Evolutionary conservation across 176 grass and related monocot species (phyloP).

Genomic region (Oryza coarctata): DNA sequence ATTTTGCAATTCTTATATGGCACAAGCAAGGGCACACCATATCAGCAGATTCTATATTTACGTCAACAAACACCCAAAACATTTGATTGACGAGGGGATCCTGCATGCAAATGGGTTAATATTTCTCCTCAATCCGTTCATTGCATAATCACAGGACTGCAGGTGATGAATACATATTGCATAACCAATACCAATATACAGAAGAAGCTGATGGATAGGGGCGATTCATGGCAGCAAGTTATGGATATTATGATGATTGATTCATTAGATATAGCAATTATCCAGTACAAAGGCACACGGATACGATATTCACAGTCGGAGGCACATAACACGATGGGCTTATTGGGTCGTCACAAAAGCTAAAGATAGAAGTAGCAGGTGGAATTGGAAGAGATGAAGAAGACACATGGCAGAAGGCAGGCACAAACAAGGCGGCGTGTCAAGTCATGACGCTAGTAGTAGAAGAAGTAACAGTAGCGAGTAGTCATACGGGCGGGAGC

Average conservation of each 20-base stretch:
- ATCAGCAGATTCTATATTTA: neutral
- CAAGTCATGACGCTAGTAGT: neutral
- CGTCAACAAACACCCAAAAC: neutral
- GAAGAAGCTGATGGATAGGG: neutral
- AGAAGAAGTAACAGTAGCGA: neutral
- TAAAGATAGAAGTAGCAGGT: neutral
- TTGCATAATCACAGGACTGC: neutral
- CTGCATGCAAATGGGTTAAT: too few species aligned
- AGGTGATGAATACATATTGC: neutral
- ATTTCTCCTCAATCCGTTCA: neutral
- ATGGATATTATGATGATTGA: neutral
- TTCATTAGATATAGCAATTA: neutral
- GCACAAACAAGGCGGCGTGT: neutral
- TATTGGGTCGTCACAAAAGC: neutral
- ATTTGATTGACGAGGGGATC: neutral
- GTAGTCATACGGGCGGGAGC: constrained; percentile 48
- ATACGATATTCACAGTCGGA: neutral
- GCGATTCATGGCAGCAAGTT: neutral
- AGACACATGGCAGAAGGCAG: neutral
- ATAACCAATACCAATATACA: neutral
- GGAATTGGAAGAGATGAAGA: neutral
- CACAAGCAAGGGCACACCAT: neutral
- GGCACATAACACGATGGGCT: neutral
- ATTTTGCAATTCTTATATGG: neutral
- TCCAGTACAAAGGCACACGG: neutral